Percentiles rank a stretch among this genome's conserved stretches.
Evolutionary conservation across 2,329 filamentous ascomycete genomes (phyloP).

Genomic region (Exophiala bonariae): DNA sequence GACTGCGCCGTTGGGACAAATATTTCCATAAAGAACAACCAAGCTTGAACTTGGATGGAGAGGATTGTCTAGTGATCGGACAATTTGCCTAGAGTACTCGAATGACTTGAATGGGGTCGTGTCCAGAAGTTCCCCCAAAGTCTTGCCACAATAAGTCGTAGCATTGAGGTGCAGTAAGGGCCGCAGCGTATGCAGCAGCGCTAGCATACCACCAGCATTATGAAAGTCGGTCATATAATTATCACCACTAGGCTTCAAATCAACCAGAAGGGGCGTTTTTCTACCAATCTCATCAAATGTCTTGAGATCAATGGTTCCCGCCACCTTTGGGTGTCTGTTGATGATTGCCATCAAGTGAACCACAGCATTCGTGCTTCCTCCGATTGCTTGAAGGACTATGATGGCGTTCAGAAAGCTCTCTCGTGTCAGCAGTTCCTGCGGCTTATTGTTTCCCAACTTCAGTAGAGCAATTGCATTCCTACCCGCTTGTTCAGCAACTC

Average conservation of each 20-base stretch:
- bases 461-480: slow-evolving; percentile 49
- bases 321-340: slow-evolving; percentile 51
- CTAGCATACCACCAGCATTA: slow-evolving; percentile 53
- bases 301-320: slow-evolving; percentile 46
- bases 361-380: slow-evolving; percentile 58
- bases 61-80: slow-evolving; percentile 46
- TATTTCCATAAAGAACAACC: slow-evolving; percentile 47
- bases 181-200: slow-evolving; percentile 46
- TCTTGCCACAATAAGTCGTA: slow-evolving; percentile 48
- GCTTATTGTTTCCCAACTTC: slow-evolving; percentile 46
- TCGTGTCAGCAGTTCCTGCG: slow-evolving; percentile 55
- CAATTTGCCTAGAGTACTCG: slow-evolving; percentile 42
- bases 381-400: slow-evolving; percentile 55
- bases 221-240: slow-evolving; percentile 59
- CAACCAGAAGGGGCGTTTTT: slow-evolving; percentile 48
- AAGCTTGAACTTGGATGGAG: slow-evolving; percentile 48
- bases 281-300: slow-evolving; percentile 51
- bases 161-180: slow-evolving; percentile 49
- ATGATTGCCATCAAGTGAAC: slow-evolving; percentile 58
- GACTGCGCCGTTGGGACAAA: slow-evolving; percentile 50
- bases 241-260: slow-evolving; percentile 55
- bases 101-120: slow-evolving; percentile 43
- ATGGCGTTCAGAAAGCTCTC: slow-evolving; percentile 59
- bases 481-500: slow-evolving; percentile 57
- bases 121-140: slow-evolving; percentile 48